Evolutionary conservation across 441 rosid species (phyloP), one percentile per base, ranked within the genome.

Genomic region (Populus hybrid): DNA sequence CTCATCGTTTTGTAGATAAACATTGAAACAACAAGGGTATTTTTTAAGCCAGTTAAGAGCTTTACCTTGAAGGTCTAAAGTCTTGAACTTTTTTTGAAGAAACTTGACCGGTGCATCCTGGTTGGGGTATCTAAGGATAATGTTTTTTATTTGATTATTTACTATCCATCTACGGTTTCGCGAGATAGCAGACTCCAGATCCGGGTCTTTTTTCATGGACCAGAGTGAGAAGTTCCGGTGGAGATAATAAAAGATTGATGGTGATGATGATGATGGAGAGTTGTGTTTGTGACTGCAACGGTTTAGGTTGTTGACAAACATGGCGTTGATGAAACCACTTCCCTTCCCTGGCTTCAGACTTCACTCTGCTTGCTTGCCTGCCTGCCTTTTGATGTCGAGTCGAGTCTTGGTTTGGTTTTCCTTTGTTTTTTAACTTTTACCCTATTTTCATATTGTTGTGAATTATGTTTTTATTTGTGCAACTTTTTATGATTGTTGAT

Each of bases 71-170:
- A 95, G 94, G 87, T 95, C 99, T 76, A 95, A 97, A 54, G 87
- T 89, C 84, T 91, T 93, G 76, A 95, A 95, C 89, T 93, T 93
- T 84, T 92, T 95, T 84, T 95, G 98, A n/a, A 93, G 89, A 84
- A 84, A 80, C 73, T 84, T 88, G 70, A 91, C 73, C 2, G 97
- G 82, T 26, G 82, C 85, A 1, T 76, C 93, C 77, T 91, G 97
- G 40, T 87, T 85, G 28, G 96, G 97, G 82, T 85, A 89, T 74
- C 92, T 83, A 63, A 92, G 90, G 67, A 93, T 87, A 18, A 95
- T 87, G 86, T 91, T 90, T 82, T 95, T 93, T 78, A 95, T 85
- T 79, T 92, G 95, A 80, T 90, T 95, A 85, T 95, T 93, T 38
- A 91, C 90, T 18, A 92, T 86, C 99, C 99, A 93, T 77, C 96